Evolutionary conservation across 257 asterid species (phyloP), one percentile per base, ranked within the genome.

Genomic region (Datura wrightii): DNA sequence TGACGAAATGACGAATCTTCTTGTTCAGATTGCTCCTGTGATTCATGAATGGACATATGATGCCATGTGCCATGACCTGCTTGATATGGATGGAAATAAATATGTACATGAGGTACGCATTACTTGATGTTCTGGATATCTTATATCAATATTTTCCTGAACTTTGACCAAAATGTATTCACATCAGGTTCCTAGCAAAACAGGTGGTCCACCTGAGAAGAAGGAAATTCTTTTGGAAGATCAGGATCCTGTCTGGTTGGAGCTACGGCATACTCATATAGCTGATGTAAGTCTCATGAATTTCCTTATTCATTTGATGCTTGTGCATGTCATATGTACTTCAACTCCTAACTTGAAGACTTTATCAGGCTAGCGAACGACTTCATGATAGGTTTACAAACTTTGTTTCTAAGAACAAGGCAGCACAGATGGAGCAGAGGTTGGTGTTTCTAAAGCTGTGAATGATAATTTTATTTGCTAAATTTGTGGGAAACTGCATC

Each of bases 1-100:
- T 66, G 19, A 48, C 70, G 36, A 69, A 36, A 63, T 63, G 65
- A n/a, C 34, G 62, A 53, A 63, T 74, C 5, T 52, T 84, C 90
- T 11, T 18, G 79, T 85, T 84, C 87, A 94, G 98, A 93, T 96
- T 82, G 98, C 99, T 90, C 99, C 98, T 31, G 91, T 96, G 82
- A 96, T 96, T 84, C 99, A 96, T 83, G 99, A 96, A 87, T 96
- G 99, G 99, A 94, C 98, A 14, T 96, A 96, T 84, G 99, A 96
- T 90, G 98, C 98, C 82, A 93, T 96, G 98, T 93, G 98, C 65
- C 98, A 96, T 89, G 99, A 96, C 89, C 92, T 94, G 85, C 98
- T 96, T 66, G 98, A 92, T 24, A 90, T 96, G 90, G 95, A 93
- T 2, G 99, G 99, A 84, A 96, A 93, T 88, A 96, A 94, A 91